Evolutionary conservation across 306 rosid genomes (phyloP), one percentile per base, ranked within the genome.

Genomic region (Malus sieversii): DNA sequence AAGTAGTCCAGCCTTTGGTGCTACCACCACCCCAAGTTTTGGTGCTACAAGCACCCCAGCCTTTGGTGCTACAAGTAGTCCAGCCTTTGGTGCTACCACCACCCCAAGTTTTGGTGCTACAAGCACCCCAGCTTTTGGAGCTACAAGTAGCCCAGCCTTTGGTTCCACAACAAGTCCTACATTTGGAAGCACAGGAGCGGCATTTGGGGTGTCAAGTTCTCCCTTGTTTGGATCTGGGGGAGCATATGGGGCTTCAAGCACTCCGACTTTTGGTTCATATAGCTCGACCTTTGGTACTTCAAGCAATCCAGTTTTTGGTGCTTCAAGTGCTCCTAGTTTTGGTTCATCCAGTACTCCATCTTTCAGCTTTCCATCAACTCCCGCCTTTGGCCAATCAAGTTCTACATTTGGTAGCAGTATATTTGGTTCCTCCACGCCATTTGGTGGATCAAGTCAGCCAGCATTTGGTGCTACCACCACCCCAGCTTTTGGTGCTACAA

Each of bases 361-460:
- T 71, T 95, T 95, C 76, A 82, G 87, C 86, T 86, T 85, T 85
- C 88, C 78, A 35, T 80, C 93, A 75, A 23, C 85, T 60, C 88
- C 80, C 75, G 80, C 86, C 72, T 94, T 95, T 83, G 97, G 97
- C 52, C 95, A 89, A 72, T 88, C 96, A 63, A 65, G 83, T 74
- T 84, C 96, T 79, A 81, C 90, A 73, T 92, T 87, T 27, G 27
- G 27, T 0, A 27, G 27, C 27, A 27, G 27, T 27, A 27, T 27
- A 27, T 27, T 27, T 27, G 27, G 27, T 27, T 27, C 27, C 27
- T 27, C 27, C 27, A 27, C 27, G 27, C 2, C 27, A 27, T 27
- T 27, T 27, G 27, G 27, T 27, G 27, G 27, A 27, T 27, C 27
- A 27, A 27, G 27, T 27, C 27, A 27, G 27, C 27, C 27, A 27